A percentile compares a stretch with the other conserved stretches of the same genome.
These are phyloP conservation scores for Cryptosporidium bovis DNA, from an alignment of 169 alveolate species.

Conservation along the genomic window DNA sequence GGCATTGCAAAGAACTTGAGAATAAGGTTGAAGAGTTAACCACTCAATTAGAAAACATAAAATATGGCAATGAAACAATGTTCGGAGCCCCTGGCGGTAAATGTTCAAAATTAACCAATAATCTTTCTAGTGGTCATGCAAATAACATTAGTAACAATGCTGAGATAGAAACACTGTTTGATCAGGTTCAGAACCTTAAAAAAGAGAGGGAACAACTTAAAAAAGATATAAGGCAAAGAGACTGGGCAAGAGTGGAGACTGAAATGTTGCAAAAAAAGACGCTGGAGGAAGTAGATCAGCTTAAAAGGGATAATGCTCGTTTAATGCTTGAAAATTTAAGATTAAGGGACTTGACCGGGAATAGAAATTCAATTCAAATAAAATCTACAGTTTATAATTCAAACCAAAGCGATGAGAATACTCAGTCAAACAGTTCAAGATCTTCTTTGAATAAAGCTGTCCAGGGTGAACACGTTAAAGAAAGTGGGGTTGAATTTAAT, in stretches of 20 bases:
- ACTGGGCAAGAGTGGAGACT: constrained; percentile 65
- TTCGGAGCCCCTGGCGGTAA: too few relatives aligned
- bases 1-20: constrained; percentile 58
- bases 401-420: constrained; percentile 5
- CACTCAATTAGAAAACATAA: constrained; percentile 3
- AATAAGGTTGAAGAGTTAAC: constrained; percentile 33
- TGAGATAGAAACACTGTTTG: constrained; percentile 40
- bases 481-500: too few relatives aligned
- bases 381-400: neutral
- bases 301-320: constrained; percentile 65
- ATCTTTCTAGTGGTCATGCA: neutral
- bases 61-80: too few relatives aligned
- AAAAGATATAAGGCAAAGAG: constrained; percentile 71
- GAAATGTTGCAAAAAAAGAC: constrained; percentile 40
- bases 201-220: constrained; percentile 60
- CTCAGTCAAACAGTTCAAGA: constrained; percentile 20
- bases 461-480: too few relatives aligned
- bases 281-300: constrained; percentile 29
- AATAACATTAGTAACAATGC: neutral
- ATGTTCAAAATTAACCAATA: too few relatives aligned
- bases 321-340: constrained; percentile 72
- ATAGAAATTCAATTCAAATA: neutral
- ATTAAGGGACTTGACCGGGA: constrained; percentile 14
- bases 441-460: constrained; percentile 1
- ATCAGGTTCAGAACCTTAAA: constrained; percentile 51